Conservation (phyloP, 2,329 filamentous ascomycete genomes). For the Nannizziopsis barbatae region DNA sequence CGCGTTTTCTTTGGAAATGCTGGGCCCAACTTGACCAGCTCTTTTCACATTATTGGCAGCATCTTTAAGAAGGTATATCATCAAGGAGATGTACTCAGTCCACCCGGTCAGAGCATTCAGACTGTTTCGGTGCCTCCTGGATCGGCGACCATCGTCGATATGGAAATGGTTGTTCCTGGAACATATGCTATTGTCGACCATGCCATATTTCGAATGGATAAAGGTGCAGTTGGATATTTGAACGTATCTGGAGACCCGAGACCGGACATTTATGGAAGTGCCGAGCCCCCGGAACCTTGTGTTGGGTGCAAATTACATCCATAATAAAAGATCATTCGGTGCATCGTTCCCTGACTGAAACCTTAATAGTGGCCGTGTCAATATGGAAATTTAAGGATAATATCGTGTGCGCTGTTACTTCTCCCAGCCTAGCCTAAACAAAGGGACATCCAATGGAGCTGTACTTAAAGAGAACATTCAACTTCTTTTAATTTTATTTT, state of each 20-base stretch:
- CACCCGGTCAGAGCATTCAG: constrained; percentile 21
- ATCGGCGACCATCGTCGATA: constrained; percentile 23
- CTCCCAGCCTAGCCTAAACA: no score
- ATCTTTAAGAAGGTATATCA: constrained; percentile 24
- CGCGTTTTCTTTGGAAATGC: constrained; percentile 31
- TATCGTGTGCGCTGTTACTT: no score
- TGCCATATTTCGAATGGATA: constrained; percentile 28
- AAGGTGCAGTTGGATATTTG: constrained; percentile 27
- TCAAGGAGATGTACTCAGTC: constrained; percentile 25
- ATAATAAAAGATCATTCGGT: constrained; percentile 11
- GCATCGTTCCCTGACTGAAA: no score
- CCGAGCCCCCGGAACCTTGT: constrained; percentile 22
- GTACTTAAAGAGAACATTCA: no score
- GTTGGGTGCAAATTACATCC: constrained; percentile 27
- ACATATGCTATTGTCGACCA: constrained; percentile 28
- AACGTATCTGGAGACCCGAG: constrained; percentile 25
- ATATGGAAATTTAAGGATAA: no score
- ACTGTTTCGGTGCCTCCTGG: constrained; percentile 24
- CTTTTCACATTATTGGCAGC: constrained; percentile 26
- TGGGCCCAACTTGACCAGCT: constrained; percentile 27
- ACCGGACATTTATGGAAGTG: constrained; percentile 22
- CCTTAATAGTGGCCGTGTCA: no score
- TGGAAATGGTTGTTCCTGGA: constrained; percentile 26
- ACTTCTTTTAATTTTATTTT: background rate
- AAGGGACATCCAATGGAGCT: no score